These are phyloP conservation scores for Cenchrus fungigraminus DNA, from an alignment of 176 grass and related monocot genomes.

Conservation along the genomic window DNA sequence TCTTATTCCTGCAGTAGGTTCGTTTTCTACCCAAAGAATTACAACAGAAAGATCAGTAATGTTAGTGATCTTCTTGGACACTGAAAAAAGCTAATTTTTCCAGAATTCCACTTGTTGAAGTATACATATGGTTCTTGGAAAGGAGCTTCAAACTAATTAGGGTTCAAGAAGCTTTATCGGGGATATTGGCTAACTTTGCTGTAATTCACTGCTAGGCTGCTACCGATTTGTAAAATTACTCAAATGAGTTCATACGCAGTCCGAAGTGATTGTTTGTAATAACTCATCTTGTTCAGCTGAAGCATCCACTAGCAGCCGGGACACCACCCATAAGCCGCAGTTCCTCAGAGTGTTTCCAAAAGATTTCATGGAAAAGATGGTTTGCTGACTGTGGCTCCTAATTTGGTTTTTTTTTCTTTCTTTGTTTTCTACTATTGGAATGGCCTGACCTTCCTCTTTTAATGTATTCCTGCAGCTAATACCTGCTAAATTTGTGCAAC, in stretches of 20 bases:
- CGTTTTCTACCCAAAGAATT: background rate
- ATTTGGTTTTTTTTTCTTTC: background rate
- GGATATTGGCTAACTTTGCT: background rate
- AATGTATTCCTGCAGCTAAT: background rate
- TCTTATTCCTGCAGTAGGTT: too few species aligned
- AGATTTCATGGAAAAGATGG: slow-evolving; percentile 14
- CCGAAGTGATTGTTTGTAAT: background rate
- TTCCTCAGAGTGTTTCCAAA: background rate
- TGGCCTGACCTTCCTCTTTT: background rate
- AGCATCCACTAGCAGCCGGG: background rate
- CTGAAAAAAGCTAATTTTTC: background rate
- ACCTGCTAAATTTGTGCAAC: slow-evolving; percentile 5
- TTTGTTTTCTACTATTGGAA: background rate
- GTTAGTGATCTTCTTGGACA: background rate
- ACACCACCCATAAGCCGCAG: background rate
- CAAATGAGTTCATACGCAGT: background rate
- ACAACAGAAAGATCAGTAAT: background rate
- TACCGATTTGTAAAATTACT: background rate
- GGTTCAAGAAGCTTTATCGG: background rate
- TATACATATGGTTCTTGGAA: background rate
- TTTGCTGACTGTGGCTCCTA: background rate
- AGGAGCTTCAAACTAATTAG: background rate
- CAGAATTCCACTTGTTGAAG: background rate
- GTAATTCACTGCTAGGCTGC: too few species aligned
- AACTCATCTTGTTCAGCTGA: background rate